Evolutionary conservation across 257 asterid genomes (phyloP).

Genomic region (Fraxinus cuspidata): DNA sequence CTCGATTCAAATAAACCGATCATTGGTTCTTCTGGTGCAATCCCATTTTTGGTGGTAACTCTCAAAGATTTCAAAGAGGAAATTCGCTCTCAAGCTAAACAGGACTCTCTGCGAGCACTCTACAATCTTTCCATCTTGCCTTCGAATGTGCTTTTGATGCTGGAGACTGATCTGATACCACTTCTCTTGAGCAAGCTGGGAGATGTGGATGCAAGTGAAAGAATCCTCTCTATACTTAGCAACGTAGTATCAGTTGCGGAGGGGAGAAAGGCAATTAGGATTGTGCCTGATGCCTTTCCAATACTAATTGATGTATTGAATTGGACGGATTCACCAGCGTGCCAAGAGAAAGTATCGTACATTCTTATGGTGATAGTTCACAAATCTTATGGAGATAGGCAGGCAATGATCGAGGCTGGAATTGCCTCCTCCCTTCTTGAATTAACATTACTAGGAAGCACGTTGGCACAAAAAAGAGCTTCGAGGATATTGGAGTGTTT

Average conservation of each 20-base stretch:
- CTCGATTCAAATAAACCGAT: constrained; percentile 75
- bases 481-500: constrained; percentile 79
- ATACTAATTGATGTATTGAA: constrained; percentile 59
- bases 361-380: constrained; percentile 95
- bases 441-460: constrained; percentile 72
- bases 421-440: constrained; percentile 69
- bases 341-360: constrained; percentile 83
- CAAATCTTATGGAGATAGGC: constrained; percentile 73
- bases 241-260: constrained; percentile 59
- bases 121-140: constrained; percentile 82
- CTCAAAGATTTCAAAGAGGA: constrained; percentile 31
- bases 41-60: constrained; percentile 53
- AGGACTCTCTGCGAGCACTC: constrained; percentile 72
- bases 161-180: constrained; percentile 56
- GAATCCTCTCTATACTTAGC: constrained; percentile 68
- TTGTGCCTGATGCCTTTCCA: constrained; percentile 53
- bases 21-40: constrained; percentile 81
- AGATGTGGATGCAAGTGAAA: constrained; percentile 72
- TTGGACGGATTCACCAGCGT: constrained; percentile 80
- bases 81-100: constrained; percentile 44
- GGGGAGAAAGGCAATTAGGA: constrained; percentile 67
- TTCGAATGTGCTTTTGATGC: constrained; percentile 40
- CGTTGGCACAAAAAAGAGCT: constrained; percentile 83
- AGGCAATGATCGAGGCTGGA: constrained; percentile 81
- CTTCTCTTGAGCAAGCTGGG: constrained; percentile 55